Percentiles rank a stretch among this genome's conserved stretches.
phyloP scores from a whole-genome alignment of 2,329 filamentous ascomycete species.

The Talaromyces sp. region DNA sequence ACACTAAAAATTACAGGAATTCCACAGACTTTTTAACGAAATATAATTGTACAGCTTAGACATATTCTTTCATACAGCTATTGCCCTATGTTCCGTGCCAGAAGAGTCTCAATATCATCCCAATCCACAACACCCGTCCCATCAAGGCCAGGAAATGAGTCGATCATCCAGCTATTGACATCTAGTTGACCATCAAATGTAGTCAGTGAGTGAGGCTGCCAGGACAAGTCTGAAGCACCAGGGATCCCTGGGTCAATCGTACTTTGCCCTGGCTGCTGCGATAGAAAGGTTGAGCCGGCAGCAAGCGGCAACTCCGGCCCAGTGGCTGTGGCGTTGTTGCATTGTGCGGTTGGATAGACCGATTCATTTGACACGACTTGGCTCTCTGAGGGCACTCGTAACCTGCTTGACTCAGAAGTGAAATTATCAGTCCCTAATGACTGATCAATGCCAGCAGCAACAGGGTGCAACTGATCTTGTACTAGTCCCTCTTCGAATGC shows the following conservation, averaged over 20 bases:
- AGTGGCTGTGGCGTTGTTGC: too few relatives aligned
- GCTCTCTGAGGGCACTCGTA: too few relatives aligned
- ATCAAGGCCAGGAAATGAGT: constrained; percentile 8
- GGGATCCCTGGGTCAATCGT: constrained; percentile 1
- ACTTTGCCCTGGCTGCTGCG: constrained; percentile 3
- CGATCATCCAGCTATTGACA: constrained; percentile 7
- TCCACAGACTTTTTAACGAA: too few relatives aligned
- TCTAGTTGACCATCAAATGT: constrained; percentile 9
- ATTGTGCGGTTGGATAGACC: too few relatives aligned
- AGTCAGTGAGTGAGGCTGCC: constrained; percentile 7
- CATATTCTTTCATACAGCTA: neutral
- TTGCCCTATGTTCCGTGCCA: constrained; percentile 5
- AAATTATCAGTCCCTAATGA: neutral
- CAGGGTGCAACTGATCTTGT: constrained; percentile 5
- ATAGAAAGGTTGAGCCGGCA: too few relatives aligned
- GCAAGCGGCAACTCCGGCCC: too few relatives aligned
- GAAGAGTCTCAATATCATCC: constrained; percentile 9
- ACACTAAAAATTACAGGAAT: too few relatives aligned
- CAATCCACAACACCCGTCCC: constrained; percentile 7
- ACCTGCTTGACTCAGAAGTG: neutral
- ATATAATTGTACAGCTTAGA: constrained; percentile 3
- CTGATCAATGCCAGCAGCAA: neutral
- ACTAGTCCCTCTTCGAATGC: constrained; percentile 9
- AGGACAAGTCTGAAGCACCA: constrained; percentile 6
- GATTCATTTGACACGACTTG: too few relatives aligned